Evolutionary conservation across 768 basidiomycete genomes (phyloP), one percentile per base, ranked within the genome.

Genomic region (Rhodocollybia butyracea): DNA sequence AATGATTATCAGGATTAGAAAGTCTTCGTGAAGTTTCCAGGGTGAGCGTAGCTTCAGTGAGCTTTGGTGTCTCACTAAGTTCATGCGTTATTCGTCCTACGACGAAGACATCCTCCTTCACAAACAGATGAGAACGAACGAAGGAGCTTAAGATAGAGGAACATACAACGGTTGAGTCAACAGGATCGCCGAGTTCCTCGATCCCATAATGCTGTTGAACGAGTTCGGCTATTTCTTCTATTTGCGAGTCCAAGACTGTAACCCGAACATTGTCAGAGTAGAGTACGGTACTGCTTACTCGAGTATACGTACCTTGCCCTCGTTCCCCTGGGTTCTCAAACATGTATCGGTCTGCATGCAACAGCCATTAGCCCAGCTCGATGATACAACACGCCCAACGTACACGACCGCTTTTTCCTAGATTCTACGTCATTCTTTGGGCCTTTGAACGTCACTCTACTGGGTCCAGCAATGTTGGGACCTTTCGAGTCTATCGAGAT

Each of bases 241-340:
- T 96, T 55, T 86, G 75, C 55, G 86, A 84, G 63, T 98, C 95
- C 51, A 99, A 81, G 15, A 73, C 93, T 95, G 43, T 26, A 24
- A 26, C 39, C 22, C 24, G 30, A 54, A 15, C 3, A 43, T 55
- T 50, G 32, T 24, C 27, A n/a, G 5, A 21, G 36, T 26, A 7
- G 52, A 22, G 31, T 22, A 46, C 22, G 26, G 24, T 15, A 5
- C 41, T 34, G 27, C 27, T 11, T 13, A 2, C 22, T n/a, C 30
- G 26, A 26, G 48, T 34, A 40, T 11, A 61, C 68, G 46, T 61
- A 92, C 94, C 85, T 78, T 88, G 88, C 58, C 91, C 88, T 43
- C 94, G 77, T 64, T 91, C 90, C 2, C 84, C 83, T 24, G 89
- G 77, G 71, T 91, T 94, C 69, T 98, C 94, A 64, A 90, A 94